Evolutionary conservation across 306 rosid genomes (phyloP).

Genomic region (Vachellia pachyceras): DNA sequence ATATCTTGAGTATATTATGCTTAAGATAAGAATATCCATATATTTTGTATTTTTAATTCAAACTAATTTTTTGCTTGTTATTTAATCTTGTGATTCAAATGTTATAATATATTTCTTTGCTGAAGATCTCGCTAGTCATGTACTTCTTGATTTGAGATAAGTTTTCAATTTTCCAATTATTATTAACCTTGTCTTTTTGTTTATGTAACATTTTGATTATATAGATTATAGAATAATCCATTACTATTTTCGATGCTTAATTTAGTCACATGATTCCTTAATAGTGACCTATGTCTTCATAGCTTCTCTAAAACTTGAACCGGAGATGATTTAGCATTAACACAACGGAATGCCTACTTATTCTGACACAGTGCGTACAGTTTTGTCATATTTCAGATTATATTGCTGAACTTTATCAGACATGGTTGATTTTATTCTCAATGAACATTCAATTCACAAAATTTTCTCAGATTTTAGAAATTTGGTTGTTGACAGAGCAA

Average conservation of each 20-base stretch:
- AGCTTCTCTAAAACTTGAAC: not conserved
- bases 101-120: too few species aligned
- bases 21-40: not conserved
- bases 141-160: not conserved
- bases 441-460: too few species aligned
- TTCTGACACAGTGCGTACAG: not conserved
- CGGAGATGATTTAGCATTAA: not conserved
- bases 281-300: slow-evolving; percentile 25
- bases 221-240: slow-evolving; percentile 18
- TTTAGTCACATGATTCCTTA: not conserved
- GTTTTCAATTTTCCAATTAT: not conserved
- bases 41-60: not conserved
- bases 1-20: not conserved
- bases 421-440: not conserved
- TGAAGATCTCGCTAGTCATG: too few species aligned
- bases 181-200: not conserved
- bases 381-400: not conserved
- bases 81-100: not conserved
- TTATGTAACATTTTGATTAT: not conserved
- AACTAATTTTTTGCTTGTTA: not conserved
- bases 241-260: not conserved
- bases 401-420: not conserved
- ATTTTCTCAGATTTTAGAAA: too few species aligned
- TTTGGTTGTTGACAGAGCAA: too few species aligned
- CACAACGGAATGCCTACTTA: not conserved